Evolutionary conservation across 495 filamentous ascomycete species (phyloP).

Genomic region (Recurvomyces mirabilis): DNA sequence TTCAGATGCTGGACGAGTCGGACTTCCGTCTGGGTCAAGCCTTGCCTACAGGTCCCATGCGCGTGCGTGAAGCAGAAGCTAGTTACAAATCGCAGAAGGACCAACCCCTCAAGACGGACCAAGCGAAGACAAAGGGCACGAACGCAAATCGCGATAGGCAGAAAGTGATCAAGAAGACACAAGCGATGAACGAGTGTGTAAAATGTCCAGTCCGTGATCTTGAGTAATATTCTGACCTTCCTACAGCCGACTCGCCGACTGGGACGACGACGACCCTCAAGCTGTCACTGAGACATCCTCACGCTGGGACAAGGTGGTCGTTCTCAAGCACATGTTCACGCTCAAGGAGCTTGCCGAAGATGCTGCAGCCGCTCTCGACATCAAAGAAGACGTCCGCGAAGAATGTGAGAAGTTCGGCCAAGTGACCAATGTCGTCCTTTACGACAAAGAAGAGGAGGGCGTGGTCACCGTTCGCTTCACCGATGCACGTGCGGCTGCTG

Average conservation of each 20-base stretch:
- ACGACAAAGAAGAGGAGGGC: slow-evolving; percentile 77
- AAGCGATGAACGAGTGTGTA: slow-evolving; percentile 60
- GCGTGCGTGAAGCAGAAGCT: slow-evolving; percentile 71
- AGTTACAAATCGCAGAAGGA: slow-evolving; percentile 60
- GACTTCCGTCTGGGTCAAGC: slow-evolving; percentile 58
- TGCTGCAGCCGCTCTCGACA: slow-evolving; percentile 63
- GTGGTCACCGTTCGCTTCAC: slow-evolving; percentile 73
- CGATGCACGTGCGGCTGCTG: slow-evolving; percentile 54
- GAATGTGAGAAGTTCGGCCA: slow-evolving; percentile 79
- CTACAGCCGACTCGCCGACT: slow-evolving; percentile 74
- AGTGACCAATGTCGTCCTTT: slow-evolving; percentile 84
- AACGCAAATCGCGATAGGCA: slow-evolving; percentile 49
- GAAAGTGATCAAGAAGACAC: slow-evolving; percentile 80
- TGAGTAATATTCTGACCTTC: background rate
- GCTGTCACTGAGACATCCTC: slow-evolving; percentile 43
- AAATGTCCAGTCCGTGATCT: background rate
- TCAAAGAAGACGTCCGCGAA: slow-evolving; percentile 86
- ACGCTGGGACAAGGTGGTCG: slow-evolving; percentile 66
- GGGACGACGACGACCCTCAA: slow-evolving; percentile 69
- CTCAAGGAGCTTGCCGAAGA: slow-evolving; percentile 75
- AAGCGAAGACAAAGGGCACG: slow-evolving; percentile 43
- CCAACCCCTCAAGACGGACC: slow-evolving; percentile 35
- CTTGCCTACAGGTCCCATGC: slow-evolving; percentile 53
- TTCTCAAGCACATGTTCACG: slow-evolving; percentile 93
- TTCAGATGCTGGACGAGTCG: slow-evolving; percentile 83